Base-by-base conservation (phyloP, 164 flowering plant genomes). In the Hamamelis virginiana region DNA sequence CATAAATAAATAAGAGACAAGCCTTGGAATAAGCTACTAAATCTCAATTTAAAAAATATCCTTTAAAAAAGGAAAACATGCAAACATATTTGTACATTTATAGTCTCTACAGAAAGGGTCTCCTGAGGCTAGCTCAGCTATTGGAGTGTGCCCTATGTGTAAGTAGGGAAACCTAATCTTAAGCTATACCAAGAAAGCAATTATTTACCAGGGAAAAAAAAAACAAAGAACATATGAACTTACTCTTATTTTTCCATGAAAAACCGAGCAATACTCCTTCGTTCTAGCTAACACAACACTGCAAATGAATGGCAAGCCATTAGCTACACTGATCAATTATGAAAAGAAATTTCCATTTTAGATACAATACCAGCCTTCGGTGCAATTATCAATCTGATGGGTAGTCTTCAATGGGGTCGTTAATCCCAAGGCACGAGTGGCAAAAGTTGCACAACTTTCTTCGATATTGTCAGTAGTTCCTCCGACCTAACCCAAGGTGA, bases 351-450 rank as follows among this genome's bases (percentile, higher is more conserved):
- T 12, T 59, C 4, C 47, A 21, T 11, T 18, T 8, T 22, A 56
- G 8, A 69, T 61, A 52, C 74, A 52, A 33, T 85, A 94, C 97
- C 98, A 94, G 78, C 97, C 98, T 72, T 92, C 98, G 21, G 95
- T 84, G 82, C 98, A 94, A 65, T 94, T 94, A 78, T 94, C 97
- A 77, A 94, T 94, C 87, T 94, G 97, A 82, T 94, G 98, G 58
- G 98, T 94, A 56, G 95, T 91, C 84, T 27, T 78, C 70, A 94
- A 75, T 16, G 97, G 92, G 46, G 41, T 68, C 19, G 72, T 52
- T 44, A 92, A 79, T 58, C 89, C 97, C 81, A 94, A 83, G 65
- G 97, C 98, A 75, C 97, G 97, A 76, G 89, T 77, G 26, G 92
- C 81, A 86, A 94, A 92, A 61, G 92, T 94, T 62, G 84, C 97